A percentile compares a stretch with the other conserved stretches of the same genome.
phyloP scores from a whole-genome alignment of 164 flowering plant genomes.

The Echeveria elegans region DNA sequence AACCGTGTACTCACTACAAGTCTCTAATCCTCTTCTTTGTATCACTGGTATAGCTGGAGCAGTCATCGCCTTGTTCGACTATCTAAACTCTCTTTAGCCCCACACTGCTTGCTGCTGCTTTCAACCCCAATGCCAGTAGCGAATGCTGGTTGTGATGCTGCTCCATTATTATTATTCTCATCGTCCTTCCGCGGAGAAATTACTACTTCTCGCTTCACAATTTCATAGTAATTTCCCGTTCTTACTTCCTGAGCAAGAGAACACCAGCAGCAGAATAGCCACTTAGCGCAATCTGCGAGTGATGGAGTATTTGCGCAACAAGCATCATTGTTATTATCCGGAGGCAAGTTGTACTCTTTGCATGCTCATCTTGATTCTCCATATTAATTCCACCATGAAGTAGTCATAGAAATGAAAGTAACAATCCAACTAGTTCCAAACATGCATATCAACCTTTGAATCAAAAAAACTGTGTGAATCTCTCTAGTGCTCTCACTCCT shows the following conservation, averaged over 20 bases:
- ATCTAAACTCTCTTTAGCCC: constrained; percentile 13
- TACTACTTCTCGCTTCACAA: constrained; percentile 57
- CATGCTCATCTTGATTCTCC: constrained; percentile 98
- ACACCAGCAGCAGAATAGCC: constrained; percentile 96
- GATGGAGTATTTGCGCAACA: constrained; percentile 55
- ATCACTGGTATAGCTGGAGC: constrained; percentile 25
- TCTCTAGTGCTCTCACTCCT: too few species aligned
- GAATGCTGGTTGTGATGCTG: not conserved
- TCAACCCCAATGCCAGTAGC: not conserved
- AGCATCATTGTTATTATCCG: constrained; percentile 20
- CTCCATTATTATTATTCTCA: not conserved
- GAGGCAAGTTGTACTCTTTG: constrained; percentile 75
- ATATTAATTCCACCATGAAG: constrained; percentile 95
- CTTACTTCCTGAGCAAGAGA: constrained; percentile 91
- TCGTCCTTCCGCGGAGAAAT: constrained; percentile 23
- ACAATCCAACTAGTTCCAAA: constrained; percentile 51
- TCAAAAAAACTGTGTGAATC: too few species aligned
- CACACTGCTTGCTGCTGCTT: not conserved
- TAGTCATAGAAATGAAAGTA: constrained; percentile 71
- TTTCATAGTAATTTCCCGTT: constrained; percentile 69
- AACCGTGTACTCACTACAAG: not conserved
- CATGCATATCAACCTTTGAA: too few species aligned
- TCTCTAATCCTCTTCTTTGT: constrained; percentile 17
- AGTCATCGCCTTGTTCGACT: constrained; percentile 19
- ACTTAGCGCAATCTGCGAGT: constrained; percentile 60